Base-by-base conservation (phyloP, 495 filamentous ascomycete genomes). In the Penicillium ucsense region DNA sequence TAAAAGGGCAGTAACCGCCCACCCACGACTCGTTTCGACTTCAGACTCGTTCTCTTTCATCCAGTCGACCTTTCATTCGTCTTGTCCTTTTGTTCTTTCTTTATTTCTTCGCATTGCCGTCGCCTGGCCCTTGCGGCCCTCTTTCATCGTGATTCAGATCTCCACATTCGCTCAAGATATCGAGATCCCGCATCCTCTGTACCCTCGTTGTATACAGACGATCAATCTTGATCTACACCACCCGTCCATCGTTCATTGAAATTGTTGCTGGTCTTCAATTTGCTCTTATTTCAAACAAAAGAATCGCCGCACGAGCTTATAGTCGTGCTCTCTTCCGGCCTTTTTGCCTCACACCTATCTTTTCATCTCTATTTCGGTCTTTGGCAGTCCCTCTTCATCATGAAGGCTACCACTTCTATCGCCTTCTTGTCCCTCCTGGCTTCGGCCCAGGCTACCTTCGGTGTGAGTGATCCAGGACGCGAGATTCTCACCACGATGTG, bases 401-500 rank as follows among this genome's bases (percentile, higher is more conserved):
- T 66, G 60, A 64, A 53, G 58, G 43, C 47, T 40, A 41, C 46
- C 29, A 52, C 55, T 38, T 51, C 57, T 38, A 42, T 62, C 41
- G 53, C 61, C 4, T 53, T 65, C 12, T 41, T 61, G n/a, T 54
- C 63, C 47, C 56, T 70, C 36, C 45, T 66, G 45, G 57, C 60
- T 27, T 51, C 60, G 12, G 34, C 43, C 11, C 43, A 45, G 31
- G 64, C 64, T 34, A 55, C 56, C 12, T 52, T 58, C 41, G 45
- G 56, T 47, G 60, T 20, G 20, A 20, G 20, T 20, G 20, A 20
- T 20, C 20, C 20, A 20, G 20, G 20, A 20, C 20, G 20, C 20
- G 20, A 20, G 20, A 20, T 20, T 20, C 20, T 20, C 20, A 20
- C 20, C 20, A 1, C 20, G 20, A 20, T 20, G 20, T 20, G 20